Conservation (phyloP, 768 basidiomycete genomes). For the Mycena venus region DNA sequence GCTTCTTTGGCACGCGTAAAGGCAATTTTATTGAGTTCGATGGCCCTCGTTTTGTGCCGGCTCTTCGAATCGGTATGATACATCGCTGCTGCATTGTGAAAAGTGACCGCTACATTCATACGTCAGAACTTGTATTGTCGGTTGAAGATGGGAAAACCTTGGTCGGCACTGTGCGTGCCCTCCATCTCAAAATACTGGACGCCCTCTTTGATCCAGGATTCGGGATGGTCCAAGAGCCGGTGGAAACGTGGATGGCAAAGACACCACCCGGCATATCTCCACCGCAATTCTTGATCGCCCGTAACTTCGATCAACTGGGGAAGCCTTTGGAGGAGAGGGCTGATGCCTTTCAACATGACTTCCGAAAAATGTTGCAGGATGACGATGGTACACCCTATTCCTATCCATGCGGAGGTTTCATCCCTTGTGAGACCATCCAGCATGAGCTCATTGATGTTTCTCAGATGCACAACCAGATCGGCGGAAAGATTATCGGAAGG, state of each 20-base stretch:
- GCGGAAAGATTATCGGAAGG: neutral
- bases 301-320: neutral
- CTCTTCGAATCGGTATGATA: neutral
- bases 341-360: too few relatives aligned
- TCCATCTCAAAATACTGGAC: neutral
- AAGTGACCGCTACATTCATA: neutral
- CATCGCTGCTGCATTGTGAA: neutral
- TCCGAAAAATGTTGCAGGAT: too few relatives aligned
- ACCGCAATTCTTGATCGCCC: neutral
- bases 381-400: too few relatives aligned
- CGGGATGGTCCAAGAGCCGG: too few relatives aligned
- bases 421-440: neutral
- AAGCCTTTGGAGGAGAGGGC: too few relatives aligned
- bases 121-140: too few relatives aligned
- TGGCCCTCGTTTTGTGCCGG: neutral
- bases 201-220: neutral
- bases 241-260: neutral
- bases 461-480: neutral
- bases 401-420: too few relatives aligned
- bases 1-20: neutral
- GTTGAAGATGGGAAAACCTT: neutral
- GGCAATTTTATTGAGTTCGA: neutral
- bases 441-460: conserved; percentile 1
- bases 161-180: neutral
- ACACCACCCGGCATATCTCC: neutral